These are phyloP conservation scores for Xylaria sp. DNA, from an alignment of 2,329 filamentous ascomycete genomes.

Conservation along the genomic window DNA sequence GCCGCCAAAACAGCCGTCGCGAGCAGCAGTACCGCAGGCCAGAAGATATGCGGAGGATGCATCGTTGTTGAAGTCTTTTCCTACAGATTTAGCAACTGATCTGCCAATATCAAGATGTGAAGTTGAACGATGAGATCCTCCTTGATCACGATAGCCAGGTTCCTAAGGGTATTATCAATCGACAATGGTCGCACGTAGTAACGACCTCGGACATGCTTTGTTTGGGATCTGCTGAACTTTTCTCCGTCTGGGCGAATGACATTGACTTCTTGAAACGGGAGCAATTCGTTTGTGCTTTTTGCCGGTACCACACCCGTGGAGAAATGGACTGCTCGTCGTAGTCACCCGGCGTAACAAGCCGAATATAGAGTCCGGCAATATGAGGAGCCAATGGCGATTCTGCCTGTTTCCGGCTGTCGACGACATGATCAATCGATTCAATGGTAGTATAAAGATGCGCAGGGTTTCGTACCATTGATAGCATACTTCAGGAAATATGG, in stretches of 20 bases:
- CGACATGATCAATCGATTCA: background rate
- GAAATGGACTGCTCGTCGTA: slow-evolving; percentile 13
- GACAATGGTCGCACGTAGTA: background rate
- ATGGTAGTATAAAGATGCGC: background rate
- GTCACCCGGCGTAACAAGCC: background rate
- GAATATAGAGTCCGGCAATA: slow-evolving; percentile 10
- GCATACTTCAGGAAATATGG: no score
- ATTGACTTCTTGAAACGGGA: background rate
- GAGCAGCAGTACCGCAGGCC: slow-evolving; percentile 10
- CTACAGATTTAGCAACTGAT: background rate
- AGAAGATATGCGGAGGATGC: slow-evolving; percentile 1
- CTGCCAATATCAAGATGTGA: slow-evolving; percentile 4
- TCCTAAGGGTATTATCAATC: background rate
- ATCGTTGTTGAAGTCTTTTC: slow-evolving; percentile 10
- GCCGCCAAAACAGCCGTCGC: slow-evolving; percentile 3
- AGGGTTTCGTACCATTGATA: background rate
- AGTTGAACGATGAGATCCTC: background rate
- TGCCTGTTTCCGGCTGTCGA: slow-evolving; percentile 8
- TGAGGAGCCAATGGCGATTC: background rate
- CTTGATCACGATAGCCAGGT: background rate
- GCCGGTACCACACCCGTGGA: slow-evolving; percentile 20
- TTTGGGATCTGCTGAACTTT: background rate
- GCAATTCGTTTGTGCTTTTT: slow-evolving; percentile 9
- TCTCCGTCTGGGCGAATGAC: slow-evolving; percentile 20
- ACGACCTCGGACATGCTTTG: background rate